Percentiles rank a stretch among this genome's conserved stretches.
Conservation (phyloP, 2,329 filamentous ascomycete species). For the Pyrenophora seminiperda region DNA sequence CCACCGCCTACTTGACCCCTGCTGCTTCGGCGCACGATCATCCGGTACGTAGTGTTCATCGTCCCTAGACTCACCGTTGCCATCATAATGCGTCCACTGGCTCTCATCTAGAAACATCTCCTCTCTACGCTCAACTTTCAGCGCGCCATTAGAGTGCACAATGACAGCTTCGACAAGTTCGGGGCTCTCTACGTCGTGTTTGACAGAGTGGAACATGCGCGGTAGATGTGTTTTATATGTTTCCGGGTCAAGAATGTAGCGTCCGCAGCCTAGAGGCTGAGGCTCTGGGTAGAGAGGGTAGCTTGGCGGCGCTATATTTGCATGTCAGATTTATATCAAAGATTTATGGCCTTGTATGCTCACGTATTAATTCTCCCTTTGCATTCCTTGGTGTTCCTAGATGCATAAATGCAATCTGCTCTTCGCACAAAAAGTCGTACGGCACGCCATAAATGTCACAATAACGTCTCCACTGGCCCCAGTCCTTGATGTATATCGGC, state of each 20-base stretch:
- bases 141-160: constrained; percentile 23
- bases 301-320: constrained; percentile 17
- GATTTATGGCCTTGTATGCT: background rate
- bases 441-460: constrained; percentile 33
- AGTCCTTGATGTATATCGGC: constrained; percentile 28
- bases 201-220: constrained; percentile 18
- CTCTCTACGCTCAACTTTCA: constrained; percentile 17
- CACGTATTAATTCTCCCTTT: constrained; percentile 16
- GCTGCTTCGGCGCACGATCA: constrained; percentile 3
- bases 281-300: constrained; percentile 38
- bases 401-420: constrained; percentile 26
- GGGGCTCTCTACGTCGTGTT: background rate
- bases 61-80: constrained; percentile 6
- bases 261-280: constrained; percentile 7
- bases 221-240: constrained; percentile 25
- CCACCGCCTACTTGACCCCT: constrained; percentile 27
- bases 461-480: constrained; percentile 29
- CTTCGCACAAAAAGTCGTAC: constrained; percentile 28
- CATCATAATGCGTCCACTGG: constrained; percentile 15
- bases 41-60: constrained; percentile 3
- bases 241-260: constrained; percentile 24
- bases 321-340: too few species aligned
- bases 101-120: constrained; percentile 5
- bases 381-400: constrained; percentile 17
- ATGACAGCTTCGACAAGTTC: constrained; percentile 19